Base-by-base conservation (phyloP, 83 land plant genomes). In the Diphasiastrum complanatum region DNA sequence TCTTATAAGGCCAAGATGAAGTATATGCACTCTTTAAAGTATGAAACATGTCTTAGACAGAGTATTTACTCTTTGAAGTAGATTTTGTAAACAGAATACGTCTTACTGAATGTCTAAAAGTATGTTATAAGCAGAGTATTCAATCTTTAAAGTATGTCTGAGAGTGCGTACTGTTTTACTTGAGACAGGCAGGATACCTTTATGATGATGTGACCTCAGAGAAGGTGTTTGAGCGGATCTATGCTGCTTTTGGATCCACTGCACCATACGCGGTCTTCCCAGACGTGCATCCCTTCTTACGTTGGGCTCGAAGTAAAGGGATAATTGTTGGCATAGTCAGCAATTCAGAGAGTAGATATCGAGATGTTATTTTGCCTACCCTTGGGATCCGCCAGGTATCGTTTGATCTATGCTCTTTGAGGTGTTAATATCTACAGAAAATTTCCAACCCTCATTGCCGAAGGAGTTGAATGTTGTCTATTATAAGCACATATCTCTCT, bases 261-360 rank as follows among this genome's bases (percentile, higher is more conserved):
- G 92, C 88, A 41, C 96, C 96, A 1, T 90, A 90, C 47, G 78
- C 70, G 1, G 22, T 83, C 14, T 86, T 83, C 46, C 75, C 76
- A 51, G 96, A 90, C 60, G 90, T 86, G 2, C 75, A 69, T 30
- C 96, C 92, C 2, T 90, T 90, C 70, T 48, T 90, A 45, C 69
- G 82, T 69, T 86, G 96, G 96, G 78, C 63, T 1, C 96, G 92
- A 33, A 50, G 54, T 25, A 66, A 75, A 61, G 96, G 96, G 16
- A 57, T 90, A 5, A 69, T 46, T 10, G 92, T 90, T 60, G 96
- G 96, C 22, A 49, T 90, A 57, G 77, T 90, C 3, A 90, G 96
- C 71, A 90, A 90, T 76, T 81, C 96, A 40, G 85, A 84, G 53
- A 84, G 81, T 57, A 74, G 97, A 18, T 90, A 90, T 47, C 81